A percentile compares a stretch with the other conserved stretches of the same genome.
Conservation (phyloP, 768 basidiomycete genomes). For the Boletus subparvulus region DNA sequence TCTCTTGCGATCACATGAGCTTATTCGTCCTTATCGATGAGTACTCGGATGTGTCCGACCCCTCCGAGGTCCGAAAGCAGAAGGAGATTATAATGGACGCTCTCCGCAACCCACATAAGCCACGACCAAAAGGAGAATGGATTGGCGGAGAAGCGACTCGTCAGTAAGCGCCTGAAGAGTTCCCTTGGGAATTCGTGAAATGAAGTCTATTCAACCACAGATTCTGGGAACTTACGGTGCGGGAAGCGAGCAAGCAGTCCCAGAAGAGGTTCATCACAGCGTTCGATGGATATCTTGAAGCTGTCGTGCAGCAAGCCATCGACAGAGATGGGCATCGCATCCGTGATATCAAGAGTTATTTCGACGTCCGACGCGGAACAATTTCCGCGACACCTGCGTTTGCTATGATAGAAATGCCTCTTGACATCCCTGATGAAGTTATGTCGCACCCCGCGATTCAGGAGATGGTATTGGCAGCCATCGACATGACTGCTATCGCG, state of each 20-base stretch:
- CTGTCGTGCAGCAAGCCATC: slow-evolving; percentile 1
- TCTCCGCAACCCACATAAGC: slow-evolving; percentile 9
- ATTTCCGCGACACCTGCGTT: neutral
- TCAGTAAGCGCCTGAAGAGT: slow-evolving; percentile 6
- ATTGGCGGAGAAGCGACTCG: slow-evolving; percentile 13
- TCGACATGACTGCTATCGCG: slow-evolving; percentile 37
- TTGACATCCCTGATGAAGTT: slow-evolving; percentile 41
- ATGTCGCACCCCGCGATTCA: slow-evolving; percentile 39
- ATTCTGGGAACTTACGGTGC: slow-evolving; percentile 14
- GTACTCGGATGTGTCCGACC: slow-evolving; percentile 43
- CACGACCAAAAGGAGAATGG: slow-evolving; percentile 18
- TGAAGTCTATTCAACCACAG: neutral
- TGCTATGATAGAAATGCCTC: slow-evolving; percentile 22
- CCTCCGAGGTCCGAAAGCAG: slow-evolving; percentile 26
- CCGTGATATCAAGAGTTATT: slow-evolving; percentile 40
- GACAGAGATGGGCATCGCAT: slow-evolving; percentile 18
- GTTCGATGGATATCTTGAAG: neutral
- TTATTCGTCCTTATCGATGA: slow-evolving; percentile 52
- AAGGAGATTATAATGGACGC: slow-evolving; percentile 25
- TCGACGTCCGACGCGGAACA: slow-evolving; percentile 42
- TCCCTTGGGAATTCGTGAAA: neutral
- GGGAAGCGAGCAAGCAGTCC: slow-evolving; percentile 1
- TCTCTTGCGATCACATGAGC: slow-evolving; percentile 51
- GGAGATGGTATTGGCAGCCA: slow-evolving; percentile 24
- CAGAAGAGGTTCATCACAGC: slow-evolving; percentile 5